Evolutionary conservation across 75 land plant species (phyloP).

Genomic region (Picea glauca): DNA sequence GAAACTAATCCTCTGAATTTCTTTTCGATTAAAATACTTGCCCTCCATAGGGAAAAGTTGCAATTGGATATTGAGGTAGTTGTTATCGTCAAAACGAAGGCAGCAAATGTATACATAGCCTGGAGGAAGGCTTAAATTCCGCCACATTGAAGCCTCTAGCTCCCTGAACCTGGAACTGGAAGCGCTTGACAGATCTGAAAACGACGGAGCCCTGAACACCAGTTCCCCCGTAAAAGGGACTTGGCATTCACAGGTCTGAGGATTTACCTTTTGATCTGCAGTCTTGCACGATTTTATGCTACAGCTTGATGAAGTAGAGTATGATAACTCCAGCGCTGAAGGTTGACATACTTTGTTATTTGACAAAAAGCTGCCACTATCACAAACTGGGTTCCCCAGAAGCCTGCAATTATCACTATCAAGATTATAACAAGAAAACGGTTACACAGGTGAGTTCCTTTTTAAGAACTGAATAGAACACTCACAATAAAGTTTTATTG

Average conservation of each 20-base stretch:
- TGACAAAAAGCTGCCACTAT: conserved; percentile 11
- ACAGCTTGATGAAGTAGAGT: conserved; percentile 62
- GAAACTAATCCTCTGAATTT: conserved; percentile 53
- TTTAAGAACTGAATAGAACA: not conserved
- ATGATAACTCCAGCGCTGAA: conserved; percentile 12
- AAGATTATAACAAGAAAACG: not conserved
- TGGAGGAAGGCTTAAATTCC: conserved; percentile 36
- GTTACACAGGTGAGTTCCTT: too few species aligned
- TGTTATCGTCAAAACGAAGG: conserved; percentile 39
- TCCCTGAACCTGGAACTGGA: conserved; percentile 28
- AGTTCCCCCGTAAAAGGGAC: conserved; percentile 57
- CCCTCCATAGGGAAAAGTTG: conserved; percentile 50
- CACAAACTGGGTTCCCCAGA: conserved; percentile 60
- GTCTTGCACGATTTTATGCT: conserved; percentile 28
- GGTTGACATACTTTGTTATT: conserved; percentile 38
- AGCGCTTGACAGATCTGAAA: conserved; percentile 42
- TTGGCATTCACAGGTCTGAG: conserved; percentile 59
- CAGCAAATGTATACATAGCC: conserved; percentile 53
- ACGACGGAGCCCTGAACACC: conserved; percentile 48
- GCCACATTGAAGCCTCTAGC: conserved; percentile 47
- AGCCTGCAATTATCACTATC: conserved; percentile 30
- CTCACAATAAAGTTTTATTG: conserved; percentile 41
- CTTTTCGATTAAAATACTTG: conserved; percentile 44
- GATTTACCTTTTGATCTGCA: conserved; percentile 45
- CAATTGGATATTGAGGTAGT: conserved; percentile 55